Conservation (phyloP, 495 filamentous ascomycete species). For the Lindgomyces ingoldianus region DNA sequence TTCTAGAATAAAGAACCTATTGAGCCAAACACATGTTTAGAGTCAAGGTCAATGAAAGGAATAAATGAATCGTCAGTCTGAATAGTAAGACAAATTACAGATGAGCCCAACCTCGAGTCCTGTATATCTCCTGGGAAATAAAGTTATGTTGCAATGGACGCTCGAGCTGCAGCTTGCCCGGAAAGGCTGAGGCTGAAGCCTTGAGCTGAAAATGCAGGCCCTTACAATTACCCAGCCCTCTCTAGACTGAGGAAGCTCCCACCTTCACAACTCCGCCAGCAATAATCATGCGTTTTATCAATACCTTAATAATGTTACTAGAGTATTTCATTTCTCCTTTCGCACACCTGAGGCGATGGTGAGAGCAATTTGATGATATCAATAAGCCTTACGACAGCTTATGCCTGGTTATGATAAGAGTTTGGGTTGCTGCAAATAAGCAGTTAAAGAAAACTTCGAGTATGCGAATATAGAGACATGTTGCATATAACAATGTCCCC, state of each 20-base stretch:
- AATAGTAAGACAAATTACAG: too few species aligned
- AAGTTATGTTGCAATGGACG: not conserved
- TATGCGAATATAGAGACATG: conserved; percentile 33
- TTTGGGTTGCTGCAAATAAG: conserved; percentile 1
- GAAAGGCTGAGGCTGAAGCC: not conserved
- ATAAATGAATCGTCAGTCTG: too few species aligned
- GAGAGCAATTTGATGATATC: conserved; percentile 25
- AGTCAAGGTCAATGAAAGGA: too few species aligned
- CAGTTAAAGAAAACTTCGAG: conserved; percentile 16
- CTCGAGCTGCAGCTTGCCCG: not conserved
- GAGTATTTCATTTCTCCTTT: conserved; percentile 23
- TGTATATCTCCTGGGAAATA: not conserved
- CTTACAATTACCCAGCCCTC: not conserved
- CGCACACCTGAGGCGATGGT: conserved; percentile 26
- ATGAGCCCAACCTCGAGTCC: too few species aligned
- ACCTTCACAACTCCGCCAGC: not conserved
- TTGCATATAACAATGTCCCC: conserved; percentile 7
- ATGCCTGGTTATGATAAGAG: conserved; percentile 19
- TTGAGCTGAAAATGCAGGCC: not conserved
- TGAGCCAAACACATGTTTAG: too few species aligned
- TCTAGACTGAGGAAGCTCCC: not conserved
- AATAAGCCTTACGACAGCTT: not conserved
- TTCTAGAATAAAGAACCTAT: too few species aligned
- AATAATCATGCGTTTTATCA: conserved; percentile 44
- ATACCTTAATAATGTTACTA: conserved; percentile 36